Conservation (phyloP, 352 stramenopile species). For the Globisporangium recalcitrans region DNA sequence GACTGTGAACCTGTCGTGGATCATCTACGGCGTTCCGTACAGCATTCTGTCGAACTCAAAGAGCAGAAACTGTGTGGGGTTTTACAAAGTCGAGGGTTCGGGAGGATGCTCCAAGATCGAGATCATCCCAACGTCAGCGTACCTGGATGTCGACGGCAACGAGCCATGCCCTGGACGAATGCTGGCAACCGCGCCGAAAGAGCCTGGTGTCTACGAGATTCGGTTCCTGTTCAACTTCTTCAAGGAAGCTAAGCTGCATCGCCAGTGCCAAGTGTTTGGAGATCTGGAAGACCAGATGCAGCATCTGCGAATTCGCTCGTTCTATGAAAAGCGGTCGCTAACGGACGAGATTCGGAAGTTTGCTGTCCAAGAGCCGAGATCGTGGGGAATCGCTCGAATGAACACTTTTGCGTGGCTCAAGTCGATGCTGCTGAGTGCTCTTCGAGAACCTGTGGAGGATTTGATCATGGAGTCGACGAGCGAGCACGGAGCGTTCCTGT, state of each 20-base stretch:
- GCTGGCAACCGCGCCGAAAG: slow-evolving; percentile 33
- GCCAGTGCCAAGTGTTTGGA: slow-evolving; percentile 53
- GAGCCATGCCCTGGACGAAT: slow-evolving; percentile 41
- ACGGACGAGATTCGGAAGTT: slow-evolving; percentile 45
- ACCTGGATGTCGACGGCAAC: slow-evolving; percentile 30
- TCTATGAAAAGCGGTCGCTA: slow-evolving; percentile 46
- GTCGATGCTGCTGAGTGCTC: slow-evolving; percentile 43
- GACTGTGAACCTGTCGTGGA: slow-evolving; percentile 42
- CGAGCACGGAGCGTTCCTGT: slow-evolving; percentile 33
- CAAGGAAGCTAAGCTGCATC: slow-evolving; percentile 47
- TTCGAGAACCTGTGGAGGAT: slow-evolving; percentile 30
- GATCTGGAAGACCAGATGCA: slow-evolving; percentile 62
- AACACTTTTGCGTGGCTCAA: slow-evolving; percentile 47
- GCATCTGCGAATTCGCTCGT: slow-evolving; percentile 43
- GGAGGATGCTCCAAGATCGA: slow-evolving; percentile 36
- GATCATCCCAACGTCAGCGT: slow-evolving; percentile 47
- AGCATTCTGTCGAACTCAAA: slow-evolving; percentile 39
- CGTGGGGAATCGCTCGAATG: slow-evolving; percentile 36
- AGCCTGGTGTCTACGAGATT: slow-evolving; percentile 57
- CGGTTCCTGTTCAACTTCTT: slow-evolving; percentile 68
- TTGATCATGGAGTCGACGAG: slow-evolving; percentile 32
- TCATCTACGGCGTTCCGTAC: slow-evolving; percentile 54
- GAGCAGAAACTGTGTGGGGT: slow-evolving; percentile 49
- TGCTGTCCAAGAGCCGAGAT: slow-evolving; percentile 22
- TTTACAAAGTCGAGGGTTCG: slow-evolving; percentile 41